Evolutionary conservation across 164 flowering plant species (phyloP).

Genomic region (Pachysandra terminalis): DNA sequence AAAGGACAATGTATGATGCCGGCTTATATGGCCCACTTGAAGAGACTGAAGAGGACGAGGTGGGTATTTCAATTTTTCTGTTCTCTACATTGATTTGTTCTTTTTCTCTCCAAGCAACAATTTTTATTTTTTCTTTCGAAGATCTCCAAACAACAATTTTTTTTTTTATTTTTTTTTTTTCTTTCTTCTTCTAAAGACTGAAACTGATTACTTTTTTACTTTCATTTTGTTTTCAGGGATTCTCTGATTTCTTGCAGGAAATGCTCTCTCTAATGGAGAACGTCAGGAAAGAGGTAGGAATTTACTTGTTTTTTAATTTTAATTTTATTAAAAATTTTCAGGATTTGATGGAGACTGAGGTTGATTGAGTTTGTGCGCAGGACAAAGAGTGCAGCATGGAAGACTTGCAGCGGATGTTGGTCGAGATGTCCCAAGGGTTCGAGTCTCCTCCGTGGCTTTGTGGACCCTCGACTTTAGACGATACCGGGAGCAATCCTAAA

Average conservation of each 20-base stretch:
- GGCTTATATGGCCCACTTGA: constrained; percentile 49
- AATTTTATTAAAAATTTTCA: too few species aligned
- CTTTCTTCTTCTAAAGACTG: too few species aligned
- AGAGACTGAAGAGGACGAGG: constrained; percentile 48
- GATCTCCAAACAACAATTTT: too few species aligned
- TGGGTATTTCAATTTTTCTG: neutral
- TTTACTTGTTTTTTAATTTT: neutral
- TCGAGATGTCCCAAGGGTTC: constrained; percentile 39
- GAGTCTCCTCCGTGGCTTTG: neutral
- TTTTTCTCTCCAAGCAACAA: too few species aligned
- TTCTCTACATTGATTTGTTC: too few species aligned
- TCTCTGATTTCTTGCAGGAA: constrained; percentile 53
- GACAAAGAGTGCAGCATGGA: constrained; percentile 35
- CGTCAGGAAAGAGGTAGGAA: constrained; percentile 38
- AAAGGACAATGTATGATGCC: constrained; percentile 66
- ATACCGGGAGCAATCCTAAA: constrained; percentile 13
- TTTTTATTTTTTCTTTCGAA: neutral
- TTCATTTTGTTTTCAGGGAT: constrained; percentile 33
- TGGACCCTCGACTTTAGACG: constrained; percentile 11
- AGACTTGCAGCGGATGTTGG: constrained; percentile 49
- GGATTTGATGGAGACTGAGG: too few species aligned
- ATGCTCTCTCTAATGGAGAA: constrained; percentile 48
- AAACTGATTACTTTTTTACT: neutral
- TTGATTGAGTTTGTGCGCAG: constrained; percentile 18
- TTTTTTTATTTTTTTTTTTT: too few species aligned